Evolutionary conservation across 2,329 filamentous ascomycete genomes (phyloP), one percentile per base, ranked within the genome.

Genomic region (Onygena corvina): DNA sequence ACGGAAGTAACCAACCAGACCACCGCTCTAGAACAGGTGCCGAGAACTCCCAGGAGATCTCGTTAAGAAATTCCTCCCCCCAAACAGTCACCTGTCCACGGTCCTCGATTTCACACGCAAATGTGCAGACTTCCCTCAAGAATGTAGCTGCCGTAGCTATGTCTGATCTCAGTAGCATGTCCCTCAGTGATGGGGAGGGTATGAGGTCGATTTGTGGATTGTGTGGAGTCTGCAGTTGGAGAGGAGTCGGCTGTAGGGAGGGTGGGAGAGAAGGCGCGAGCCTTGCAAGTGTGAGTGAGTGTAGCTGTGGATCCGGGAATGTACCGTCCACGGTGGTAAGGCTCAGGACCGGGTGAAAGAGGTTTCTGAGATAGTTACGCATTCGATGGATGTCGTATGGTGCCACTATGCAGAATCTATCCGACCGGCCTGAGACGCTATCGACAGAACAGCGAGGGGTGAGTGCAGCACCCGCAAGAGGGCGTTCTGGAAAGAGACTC

Each of bases 41-140:
- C n/a, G 67, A 70, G 44, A 70, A 65, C 50, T 71, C 67, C 67
- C 67, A 71, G 3, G 64, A 64, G 50, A 67, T 60, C 47, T 69
- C 67, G 50, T 68, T 67, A 4, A 67, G 55, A 34, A 65, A 61
- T 53, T 70, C 64, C 20, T 68, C 65, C 21, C 68, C 67, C 68
- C 68, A 70, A 40, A 70, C 64, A n/a, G 60, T 68, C 47, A 70
- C 50, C 48, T 69, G 67, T 5, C 63, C 64, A 4, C 58, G 55
- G 44, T 67, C 66, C 48, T 68, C 63, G 11, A 60, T 57, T 8
- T 66, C 63, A 20, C 60, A 61, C 8, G 59, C 61, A 38, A 61
- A 59, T 11, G 63, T 64, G 23, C 67, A 66, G 9, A 66, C 60
- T 25, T 70, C 64, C 12, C 54, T 53, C 36, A 69, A 54, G 49